Conservation (phyloP, 179 eudicot genomes). For the Spergularia azorica region DNA sequence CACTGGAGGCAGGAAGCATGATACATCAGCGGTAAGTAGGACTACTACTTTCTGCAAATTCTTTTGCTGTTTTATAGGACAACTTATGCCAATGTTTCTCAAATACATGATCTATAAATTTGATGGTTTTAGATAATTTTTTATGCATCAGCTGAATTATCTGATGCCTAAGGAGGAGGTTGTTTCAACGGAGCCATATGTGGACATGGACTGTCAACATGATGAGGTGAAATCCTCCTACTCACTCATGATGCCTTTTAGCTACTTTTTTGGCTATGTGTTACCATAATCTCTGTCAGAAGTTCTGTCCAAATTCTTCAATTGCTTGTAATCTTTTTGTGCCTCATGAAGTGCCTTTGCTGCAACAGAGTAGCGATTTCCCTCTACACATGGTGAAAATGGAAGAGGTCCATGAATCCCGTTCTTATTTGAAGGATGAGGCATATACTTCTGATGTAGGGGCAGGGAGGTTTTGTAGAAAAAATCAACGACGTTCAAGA, state of each 20-base stretch:
- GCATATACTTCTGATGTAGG: slow-evolving; percentile 7
- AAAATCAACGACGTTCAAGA: slow-evolving; percentile 12
- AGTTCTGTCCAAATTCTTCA: neutral
- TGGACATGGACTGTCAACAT: slow-evolving; percentile 21
- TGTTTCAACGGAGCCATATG: slow-evolving; percentile 9
- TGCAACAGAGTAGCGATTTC: slow-evolving; percentile 12
- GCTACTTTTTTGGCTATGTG: neutral
- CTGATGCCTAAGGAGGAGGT: slow-evolving; percentile 17
- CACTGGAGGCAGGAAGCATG: neutral
- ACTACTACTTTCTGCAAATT: neutral
- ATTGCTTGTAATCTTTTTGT: neutral
- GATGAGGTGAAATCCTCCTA: slow-evolving; percentile 10
- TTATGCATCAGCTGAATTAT: slow-evolving; percentile 10
- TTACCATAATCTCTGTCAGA: neutral
- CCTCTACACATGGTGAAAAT: slow-evolving; percentile 10
- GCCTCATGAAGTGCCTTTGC: no score
- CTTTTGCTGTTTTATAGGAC: neutral
- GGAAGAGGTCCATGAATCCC: neutral
- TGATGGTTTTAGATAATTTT: neutral
- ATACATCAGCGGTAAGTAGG: neutral
- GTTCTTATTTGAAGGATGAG: slow-evolving; percentile 1
- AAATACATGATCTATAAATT: neutral
- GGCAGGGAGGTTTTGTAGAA: slow-evolving; percentile 1
- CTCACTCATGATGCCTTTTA: neutral
- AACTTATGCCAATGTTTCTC: neutral